Evolutionary conservation across 345 rosid species (phyloP).

Genomic region (Psidium friedrichsthalianum): DNA sequence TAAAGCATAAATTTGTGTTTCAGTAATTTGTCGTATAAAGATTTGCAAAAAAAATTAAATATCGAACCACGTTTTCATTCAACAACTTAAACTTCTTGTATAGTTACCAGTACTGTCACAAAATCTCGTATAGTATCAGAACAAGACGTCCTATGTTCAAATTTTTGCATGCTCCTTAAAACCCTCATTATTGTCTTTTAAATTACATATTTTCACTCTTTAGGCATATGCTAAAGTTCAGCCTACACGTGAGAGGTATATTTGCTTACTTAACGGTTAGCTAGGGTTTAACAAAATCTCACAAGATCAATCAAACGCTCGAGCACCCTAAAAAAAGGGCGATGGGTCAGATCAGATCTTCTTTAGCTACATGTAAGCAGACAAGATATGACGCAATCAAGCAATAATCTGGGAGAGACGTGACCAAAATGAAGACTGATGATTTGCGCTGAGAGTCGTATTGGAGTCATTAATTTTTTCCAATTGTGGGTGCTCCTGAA

Average conservation of each 20-base stretch:
- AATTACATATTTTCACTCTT: too few relatives aligned
- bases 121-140: too few relatives aligned
- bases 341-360: neutral
- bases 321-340: neutral
- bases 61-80: neutral
- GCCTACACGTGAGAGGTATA: too few relatives aligned
- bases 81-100: neutral
- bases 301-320: neutral
- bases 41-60: neutral
- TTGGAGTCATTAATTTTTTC: neutral
- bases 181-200: too few relatives aligned
- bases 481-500: neutral
- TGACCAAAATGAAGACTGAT: neutral
- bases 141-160: rapidly evolving
- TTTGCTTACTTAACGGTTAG: neutral
- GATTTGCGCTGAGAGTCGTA: neutral
- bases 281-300: neutral
- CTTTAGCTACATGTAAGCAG: neutral
- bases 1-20: neutral
- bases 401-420: neutral
- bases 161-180: too few relatives aligned
- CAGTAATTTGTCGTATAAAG: neutral
- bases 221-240: too few relatives aligned
- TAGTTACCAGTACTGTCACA: too few relatives aligned
- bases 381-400: neutral